Evolutionary conservation across 1,284 basidiomycete genomes (phyloP).

Genomic region (Sporisorium exsertum): DNA sequence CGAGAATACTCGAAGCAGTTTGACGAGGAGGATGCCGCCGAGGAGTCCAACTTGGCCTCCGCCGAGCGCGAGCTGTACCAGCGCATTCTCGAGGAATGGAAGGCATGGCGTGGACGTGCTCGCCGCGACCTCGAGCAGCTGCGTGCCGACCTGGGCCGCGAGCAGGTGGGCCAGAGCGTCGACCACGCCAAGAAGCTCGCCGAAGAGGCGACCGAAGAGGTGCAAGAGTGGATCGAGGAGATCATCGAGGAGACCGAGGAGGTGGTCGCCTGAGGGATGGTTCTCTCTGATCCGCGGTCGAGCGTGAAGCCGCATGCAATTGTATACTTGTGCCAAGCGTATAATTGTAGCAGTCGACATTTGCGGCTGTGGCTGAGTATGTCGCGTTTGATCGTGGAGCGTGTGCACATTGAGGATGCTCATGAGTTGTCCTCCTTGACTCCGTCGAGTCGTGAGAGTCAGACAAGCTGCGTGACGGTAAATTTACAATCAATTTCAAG

Average conservation of each 20-base stretch:
- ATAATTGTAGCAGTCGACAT: background rate
- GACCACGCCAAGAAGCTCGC: conserved; percentile 58
- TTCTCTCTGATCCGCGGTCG: background rate
- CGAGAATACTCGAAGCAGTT: conserved; percentile 91
- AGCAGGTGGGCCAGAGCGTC: conserved; percentile 44
- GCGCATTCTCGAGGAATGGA: conserved; percentile 97
- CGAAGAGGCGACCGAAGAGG: conserved; percentile 65
- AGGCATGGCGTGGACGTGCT: conserved; percentile 79
- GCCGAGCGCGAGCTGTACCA: conserved; percentile 91
- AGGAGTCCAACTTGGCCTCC: conserved; percentile 92
- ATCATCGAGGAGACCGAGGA: conserved; percentile 69
- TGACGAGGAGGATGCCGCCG: conserved; percentile 95
- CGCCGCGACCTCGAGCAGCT: conserved; percentile 57
- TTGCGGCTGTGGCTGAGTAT: background rate
- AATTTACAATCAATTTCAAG: background rate
- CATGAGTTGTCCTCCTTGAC: background rate
- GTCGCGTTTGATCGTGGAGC: background rate
- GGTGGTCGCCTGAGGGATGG: conserved; percentile 37
- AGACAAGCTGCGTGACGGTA: background rate
- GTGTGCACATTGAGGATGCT: background rate
- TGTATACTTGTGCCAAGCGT: conserved; percentile 13
- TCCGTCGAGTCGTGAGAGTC: background rate
- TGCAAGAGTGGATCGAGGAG: conserved; percentile 70
- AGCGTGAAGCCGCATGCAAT: background rate
- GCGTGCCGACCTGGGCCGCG: conserved; percentile 51